phyloP scores from a whole-genome alignment of 1,284 basidiomycete genomes.

The Fomitiporia mediterranea region DNA sequence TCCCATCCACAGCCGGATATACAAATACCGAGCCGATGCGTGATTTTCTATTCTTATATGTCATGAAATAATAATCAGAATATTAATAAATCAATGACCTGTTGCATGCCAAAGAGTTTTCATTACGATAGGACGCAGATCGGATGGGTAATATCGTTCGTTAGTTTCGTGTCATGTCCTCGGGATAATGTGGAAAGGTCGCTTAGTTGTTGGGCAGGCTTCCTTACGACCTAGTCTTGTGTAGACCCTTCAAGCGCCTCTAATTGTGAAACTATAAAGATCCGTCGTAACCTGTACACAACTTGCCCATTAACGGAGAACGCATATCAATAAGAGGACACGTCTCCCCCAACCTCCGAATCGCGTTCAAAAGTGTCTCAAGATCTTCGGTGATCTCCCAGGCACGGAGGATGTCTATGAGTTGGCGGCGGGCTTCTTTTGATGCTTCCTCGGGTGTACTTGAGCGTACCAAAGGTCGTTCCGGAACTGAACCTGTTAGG shows the following conservation, averaged over 20 bases:
- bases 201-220: too few species aligned
- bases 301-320: neutral
- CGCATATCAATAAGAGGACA: slow-evolving; percentile 12
- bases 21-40: too few species aligned
- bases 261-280: neutral
- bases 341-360: neutral
- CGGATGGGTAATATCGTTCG: too few species aligned
- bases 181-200: too few species aligned
- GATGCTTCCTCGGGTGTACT: neutral
- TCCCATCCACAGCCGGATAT: too few species aligned
- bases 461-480: neutral
- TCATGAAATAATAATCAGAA: too few species aligned
- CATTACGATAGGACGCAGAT: too few species aligned
- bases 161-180: too few species aligned
- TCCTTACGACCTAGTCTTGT: neutral
- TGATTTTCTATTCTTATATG: too few species aligned
- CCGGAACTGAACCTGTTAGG: neutral
- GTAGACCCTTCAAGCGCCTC: neutral
- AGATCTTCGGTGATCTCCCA: slow-evolving; percentile 1
- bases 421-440: neutral
- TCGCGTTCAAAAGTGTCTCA: slow-evolving; percentile 1
- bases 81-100: too few species aligned
- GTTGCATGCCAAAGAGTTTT: too few species aligned
- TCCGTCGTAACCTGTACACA: neutral
- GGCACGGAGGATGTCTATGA: neutral